Evolutionary conservation across 495 filamentous ascomycete species (phyloP).

Genomic region (Penicillium odoratum): DNA sequence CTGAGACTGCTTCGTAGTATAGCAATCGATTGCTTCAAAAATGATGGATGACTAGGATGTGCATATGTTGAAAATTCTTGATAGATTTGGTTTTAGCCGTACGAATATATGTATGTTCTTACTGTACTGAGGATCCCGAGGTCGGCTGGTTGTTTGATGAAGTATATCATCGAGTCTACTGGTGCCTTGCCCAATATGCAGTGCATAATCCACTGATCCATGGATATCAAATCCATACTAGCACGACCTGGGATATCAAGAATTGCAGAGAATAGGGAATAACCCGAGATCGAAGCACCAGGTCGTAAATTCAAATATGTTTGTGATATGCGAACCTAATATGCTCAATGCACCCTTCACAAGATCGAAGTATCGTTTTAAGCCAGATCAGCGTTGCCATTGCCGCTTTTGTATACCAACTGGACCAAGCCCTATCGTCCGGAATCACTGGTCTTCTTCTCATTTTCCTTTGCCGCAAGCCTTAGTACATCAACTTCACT

Average conservation of each 20-base stretch:
- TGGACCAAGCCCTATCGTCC: neutral
- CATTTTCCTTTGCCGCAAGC: constrained; percentile 59
- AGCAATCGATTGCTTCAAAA: neutral
- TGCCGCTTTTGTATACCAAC: neutral
- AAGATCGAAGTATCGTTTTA: neutral
- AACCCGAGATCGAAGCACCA: neutral
- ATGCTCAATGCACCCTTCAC: neutral
- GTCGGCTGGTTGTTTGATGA: neutral
- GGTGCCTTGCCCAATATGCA: too few relatives aligned
- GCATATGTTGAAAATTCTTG: constrained; percentile 8
- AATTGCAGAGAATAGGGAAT: neutral
- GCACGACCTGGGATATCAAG: neutral
- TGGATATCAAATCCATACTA: too few relatives aligned
- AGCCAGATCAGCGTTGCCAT: neutral
- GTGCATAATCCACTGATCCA: too few relatives aligned
- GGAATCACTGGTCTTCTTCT: constrained; percentile 39
- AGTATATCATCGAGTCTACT: neutral
- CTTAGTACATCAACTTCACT: constrained; percentile 66
- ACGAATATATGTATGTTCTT: constrained; percentile 16
- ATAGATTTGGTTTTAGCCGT: constrained; percentile 30
- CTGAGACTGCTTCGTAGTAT: constrained; percentile 35
- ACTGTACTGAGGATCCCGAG: neutral
- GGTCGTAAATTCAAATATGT: neutral
- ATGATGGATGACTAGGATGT: constrained; percentile 13
- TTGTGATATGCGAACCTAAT: neutral